These are phyloP conservation scores for Phycomyces nitens DNA, from an alignment of 192 early-diverging fungal species.

Conservation along the genomic window DNA sequence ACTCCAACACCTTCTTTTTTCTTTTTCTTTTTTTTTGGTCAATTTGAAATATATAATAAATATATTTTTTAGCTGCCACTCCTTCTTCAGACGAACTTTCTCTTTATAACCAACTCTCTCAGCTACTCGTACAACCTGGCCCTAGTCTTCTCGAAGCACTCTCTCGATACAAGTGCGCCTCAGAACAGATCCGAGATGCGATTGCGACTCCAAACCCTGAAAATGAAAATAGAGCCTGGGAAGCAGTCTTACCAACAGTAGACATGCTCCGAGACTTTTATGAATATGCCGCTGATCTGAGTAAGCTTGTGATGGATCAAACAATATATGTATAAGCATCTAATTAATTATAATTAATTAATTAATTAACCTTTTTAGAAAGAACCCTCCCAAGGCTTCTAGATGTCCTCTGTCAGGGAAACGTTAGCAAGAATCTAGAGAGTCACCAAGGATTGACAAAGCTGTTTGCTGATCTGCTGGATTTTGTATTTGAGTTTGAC, in stretches of 20 bases:
- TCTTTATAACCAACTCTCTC: constrained; percentile 54
- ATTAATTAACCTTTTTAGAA: too few relatives aligned
- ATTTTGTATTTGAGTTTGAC: constrained; percentile 91
- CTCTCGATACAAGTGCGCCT: constrained; percentile 59
- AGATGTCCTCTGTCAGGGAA: constrained; percentile 63
- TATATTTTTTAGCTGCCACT: constrained; percentile 37
- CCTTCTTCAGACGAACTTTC: constrained; percentile 64
- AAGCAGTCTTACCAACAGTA: constrained; percentile 77
- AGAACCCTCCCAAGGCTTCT: constrained; percentile 59
- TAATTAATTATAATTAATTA: too few relatives aligned
- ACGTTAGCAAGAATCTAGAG: constrained; percentile 64
- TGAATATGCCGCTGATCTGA: constrained; percentile 71
- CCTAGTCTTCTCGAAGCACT: constrained; percentile 52
- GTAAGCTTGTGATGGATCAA: constrained; percentile 52
- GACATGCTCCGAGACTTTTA: constrained; percentile 76
- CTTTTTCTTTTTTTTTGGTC: too few relatives aligned
- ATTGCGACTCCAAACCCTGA: constrained; percentile 80
- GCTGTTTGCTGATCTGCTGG: constrained; percentile 77
- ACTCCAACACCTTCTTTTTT: too few relatives aligned
- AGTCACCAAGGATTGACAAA: constrained; percentile 76
- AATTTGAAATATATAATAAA: too few relatives aligned
- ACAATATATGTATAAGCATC: constrained; percentile 6
- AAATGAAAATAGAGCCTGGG: constrained; percentile 88
- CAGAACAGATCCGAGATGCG: constrained; percentile 78
- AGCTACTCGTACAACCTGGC: constrained; percentile 50